phyloP scores from a whole-genome alignment of 306 rosid genomes.

The Ziziphus jujuba region DNA sequence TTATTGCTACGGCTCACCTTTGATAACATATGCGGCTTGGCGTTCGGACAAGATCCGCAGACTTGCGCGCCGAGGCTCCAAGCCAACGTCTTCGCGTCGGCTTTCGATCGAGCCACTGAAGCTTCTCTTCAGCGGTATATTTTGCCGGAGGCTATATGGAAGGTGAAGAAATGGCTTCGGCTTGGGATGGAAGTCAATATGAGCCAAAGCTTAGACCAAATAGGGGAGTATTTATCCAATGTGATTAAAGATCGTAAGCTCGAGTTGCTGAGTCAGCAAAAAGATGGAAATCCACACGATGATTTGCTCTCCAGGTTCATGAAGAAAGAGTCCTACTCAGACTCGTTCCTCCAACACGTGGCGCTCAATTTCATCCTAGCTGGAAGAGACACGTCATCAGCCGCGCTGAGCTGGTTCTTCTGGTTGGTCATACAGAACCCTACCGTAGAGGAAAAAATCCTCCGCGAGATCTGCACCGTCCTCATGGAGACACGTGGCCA shows the following conservation, averaged over 20 bases:
- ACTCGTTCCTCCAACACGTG: constrained; percentile 72
- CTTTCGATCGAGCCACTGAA: constrained; percentile 85
- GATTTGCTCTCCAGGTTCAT: constrained; percentile 82
- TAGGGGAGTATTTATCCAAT: constrained; percentile 65
- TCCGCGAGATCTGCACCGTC: constrained; percentile 56
- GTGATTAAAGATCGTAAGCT: constrained; percentile 79
- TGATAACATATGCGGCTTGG: constrained; percentile 88
- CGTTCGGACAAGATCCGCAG: constrained; percentile 76
- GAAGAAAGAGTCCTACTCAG: constrained; percentile 77
- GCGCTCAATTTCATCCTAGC: constrained; percentile 92
- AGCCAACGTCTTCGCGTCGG: constrained; percentile 57
- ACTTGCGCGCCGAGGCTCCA: constrained; percentile 65
- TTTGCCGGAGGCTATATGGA: constrained; percentile 75
- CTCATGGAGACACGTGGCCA: constrained; percentile 68
- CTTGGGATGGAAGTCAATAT: constrained; percentile 84
- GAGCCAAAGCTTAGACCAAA: constrained; percentile 72
- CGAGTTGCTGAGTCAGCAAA: constrained; percentile 62
- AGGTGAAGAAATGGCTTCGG: constrained; percentile 75
- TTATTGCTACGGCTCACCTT: constrained; percentile 79
- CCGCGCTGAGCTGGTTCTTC: constrained; percentile 77
- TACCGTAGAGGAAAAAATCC: constrained; percentile 53
- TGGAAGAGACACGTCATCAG: constrained; percentile 95
- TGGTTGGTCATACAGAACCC: constrained; percentile 75
- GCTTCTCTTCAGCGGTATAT: constrained; percentile 85
- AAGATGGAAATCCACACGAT: constrained; percentile 66